Evolutionary conservation across 495 filamentous ascomycete genomes (phyloP).

Genomic region (Tuber melanosporum): DNA sequence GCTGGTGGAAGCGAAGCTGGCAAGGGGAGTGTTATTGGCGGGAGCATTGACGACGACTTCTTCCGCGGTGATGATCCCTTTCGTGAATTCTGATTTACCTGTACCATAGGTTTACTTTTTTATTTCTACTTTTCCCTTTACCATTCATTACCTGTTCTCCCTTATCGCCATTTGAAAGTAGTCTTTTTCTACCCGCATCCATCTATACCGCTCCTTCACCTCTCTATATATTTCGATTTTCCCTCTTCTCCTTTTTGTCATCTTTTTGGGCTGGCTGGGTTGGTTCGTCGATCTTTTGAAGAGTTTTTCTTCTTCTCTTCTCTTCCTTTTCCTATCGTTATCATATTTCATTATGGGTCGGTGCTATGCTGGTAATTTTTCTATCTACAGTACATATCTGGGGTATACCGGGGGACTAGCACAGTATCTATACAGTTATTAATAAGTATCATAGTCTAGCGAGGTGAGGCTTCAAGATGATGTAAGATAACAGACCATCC

Average conservation of each 20-base stretch:
- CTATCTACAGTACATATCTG: neutral
- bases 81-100: conserved; percentile 43
- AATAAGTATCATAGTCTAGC: neutral
- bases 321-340: neutral
- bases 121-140: neutral
- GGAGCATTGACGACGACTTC: conserved; percentile 43
- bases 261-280: conserved; percentile 3
- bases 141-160: neutral
- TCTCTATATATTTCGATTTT: neutral
- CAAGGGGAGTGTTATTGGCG: conserved; percentile 33
- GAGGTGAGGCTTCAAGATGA: neutral
- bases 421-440: neutral
- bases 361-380: neutral
- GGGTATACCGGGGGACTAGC: neutral
- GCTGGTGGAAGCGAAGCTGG: conserved; percentile 32
- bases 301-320: neutral
- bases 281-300: conserved; percentile 4
- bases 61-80: conserved; percentile 46
- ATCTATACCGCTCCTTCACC: neutral
- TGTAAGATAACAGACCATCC: neutral
- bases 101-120: neutral
- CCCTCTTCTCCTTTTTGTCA: neutral
- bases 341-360: neutral
- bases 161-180: neutral
- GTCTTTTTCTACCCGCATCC: neutral